Evolutionary conservation across 2,329 filamentous ascomycete genomes (phyloP).

Genomic region (Dryadomyces quercivorus): DNA sequence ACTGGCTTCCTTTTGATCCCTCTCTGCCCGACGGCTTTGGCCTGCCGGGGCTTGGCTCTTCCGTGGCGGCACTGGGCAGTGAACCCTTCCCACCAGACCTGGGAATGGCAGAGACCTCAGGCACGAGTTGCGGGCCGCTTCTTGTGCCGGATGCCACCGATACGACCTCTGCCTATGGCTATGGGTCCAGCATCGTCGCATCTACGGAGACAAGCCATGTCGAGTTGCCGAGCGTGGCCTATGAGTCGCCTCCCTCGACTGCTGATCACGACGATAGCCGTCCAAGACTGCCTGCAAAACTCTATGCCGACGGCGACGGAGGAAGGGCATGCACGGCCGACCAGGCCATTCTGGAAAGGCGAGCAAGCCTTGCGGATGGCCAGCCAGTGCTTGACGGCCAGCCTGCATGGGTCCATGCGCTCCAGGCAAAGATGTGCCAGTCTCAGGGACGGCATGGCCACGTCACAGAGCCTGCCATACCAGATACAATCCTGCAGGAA

Average conservation of each 20-base stretch:
- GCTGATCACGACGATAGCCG: neutral
- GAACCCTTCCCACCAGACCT: neutral
- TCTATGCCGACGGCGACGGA: neutral
- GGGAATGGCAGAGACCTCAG: too few species aligned
- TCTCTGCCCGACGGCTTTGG: neutral
- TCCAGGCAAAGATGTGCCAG: neutral
- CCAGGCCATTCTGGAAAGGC: neutral
- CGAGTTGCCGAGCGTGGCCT: neutral
- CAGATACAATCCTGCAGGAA: neutral
- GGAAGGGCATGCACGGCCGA: neutral
- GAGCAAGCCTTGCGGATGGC: neutral
- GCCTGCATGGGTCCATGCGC: neutral
- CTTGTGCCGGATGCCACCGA: too few species aligned
- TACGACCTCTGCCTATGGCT: too few species aligned
- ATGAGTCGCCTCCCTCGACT: neutral
- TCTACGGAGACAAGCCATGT: too few species aligned
- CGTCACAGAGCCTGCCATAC: neutral
- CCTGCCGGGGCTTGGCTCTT: neutral
- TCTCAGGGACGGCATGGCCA: too few species aligned
- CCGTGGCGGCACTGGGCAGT: neutral
- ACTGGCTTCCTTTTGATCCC: conserved; percentile 1
- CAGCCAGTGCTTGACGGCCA: neutral
- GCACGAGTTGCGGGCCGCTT: neutral
- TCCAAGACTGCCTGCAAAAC: too few species aligned
- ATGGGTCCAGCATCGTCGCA: too few species aligned